phyloP scores from a whole-genome alignment of 73 alveolate genomes.

The Uronychia binucleata region DNA sequence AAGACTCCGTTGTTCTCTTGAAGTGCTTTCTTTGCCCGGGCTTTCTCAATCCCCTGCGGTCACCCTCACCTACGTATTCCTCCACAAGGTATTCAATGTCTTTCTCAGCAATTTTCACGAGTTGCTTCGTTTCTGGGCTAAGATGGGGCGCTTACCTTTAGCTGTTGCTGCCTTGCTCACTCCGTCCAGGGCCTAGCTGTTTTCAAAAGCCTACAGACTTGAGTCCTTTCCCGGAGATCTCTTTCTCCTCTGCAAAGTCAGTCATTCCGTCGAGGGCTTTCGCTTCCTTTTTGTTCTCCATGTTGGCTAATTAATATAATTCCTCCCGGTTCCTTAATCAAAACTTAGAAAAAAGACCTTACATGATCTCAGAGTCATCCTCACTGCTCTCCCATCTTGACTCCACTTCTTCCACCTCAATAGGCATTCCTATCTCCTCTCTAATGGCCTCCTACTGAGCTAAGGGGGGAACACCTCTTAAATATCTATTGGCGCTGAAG shows the following conservation, averaged over 20 bases:
- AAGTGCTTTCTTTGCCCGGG: not conserved
- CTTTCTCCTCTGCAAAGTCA: not conserved
- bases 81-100: not conserved
- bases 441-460: too few relatives aligned
- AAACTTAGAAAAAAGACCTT: too few relatives aligned
- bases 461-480: too few relatives aligned
- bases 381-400: too few relatives aligned
- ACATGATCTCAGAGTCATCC: too few relatives aligned
- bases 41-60: not conserved
- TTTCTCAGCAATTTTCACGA: not conserved
- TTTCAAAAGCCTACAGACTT: not conserved
- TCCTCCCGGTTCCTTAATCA: too few relatives aligned
- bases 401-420: too few relatives aligned
- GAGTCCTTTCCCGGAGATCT: not conserved
- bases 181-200: not conserved
- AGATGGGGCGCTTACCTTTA: not conserved
- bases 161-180: not conserved
- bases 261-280: constrained; percentile 1
- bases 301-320: too few relatives aligned
- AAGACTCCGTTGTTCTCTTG: not conserved
- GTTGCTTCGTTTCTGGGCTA: not conserved
- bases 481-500: too few relatives aligned
- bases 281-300: not conserved
- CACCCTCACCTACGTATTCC: not conserved
- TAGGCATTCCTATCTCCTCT: too few relatives aligned